Conservation (phyloP, 805 yeast species). For the Ogataea sp. region DNA sequence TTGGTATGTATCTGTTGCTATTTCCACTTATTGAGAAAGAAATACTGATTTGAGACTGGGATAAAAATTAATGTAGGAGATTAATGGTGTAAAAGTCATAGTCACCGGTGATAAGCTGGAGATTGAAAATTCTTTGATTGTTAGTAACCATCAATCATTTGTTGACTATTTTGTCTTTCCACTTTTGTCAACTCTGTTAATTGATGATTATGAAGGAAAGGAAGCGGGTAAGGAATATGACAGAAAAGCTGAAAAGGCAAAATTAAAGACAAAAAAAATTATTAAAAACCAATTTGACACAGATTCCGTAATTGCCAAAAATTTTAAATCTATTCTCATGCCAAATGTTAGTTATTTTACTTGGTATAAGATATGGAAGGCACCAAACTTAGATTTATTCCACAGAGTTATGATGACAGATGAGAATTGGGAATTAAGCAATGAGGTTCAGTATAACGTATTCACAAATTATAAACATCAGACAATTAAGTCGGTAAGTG, state of each 20-base stretch:
- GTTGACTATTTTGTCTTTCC: conserved; percentile 56
- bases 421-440: conserved; percentile 61
- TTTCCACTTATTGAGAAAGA: not conserved
- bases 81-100: conserved; percentile 29
- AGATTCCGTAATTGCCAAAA: conserved; percentile 15
- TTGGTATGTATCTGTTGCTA: conserved; percentile 17
- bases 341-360: conserved; percentile 54
- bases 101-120: conserved; percentile 36
- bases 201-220: conserved; percentile 4
- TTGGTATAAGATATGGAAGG: conserved; percentile 60
- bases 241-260: conserved; percentile 1
- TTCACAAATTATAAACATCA: conserved; percentile 31
- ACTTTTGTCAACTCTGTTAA: conserved; percentile 26
- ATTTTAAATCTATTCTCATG: conserved; percentile 14
- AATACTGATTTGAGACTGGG: no score
- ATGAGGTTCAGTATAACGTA: conserved; percentile 24
- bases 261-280: conserved; percentile 2
- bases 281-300: conserved; percentile 4
- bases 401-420: conserved; percentile 45
- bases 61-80: conserved; percentile 19
- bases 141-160: conserved; percentile 59
- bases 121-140: conserved; percentile 26
- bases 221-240: conserved; percentile 1
- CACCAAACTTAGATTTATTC: conserved; percentile 46
- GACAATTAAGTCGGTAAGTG: conserved; percentile 22